Base-by-base conservation (phyloP, 179 eudicot genomes). In the Beta corolliflora region DNA sequence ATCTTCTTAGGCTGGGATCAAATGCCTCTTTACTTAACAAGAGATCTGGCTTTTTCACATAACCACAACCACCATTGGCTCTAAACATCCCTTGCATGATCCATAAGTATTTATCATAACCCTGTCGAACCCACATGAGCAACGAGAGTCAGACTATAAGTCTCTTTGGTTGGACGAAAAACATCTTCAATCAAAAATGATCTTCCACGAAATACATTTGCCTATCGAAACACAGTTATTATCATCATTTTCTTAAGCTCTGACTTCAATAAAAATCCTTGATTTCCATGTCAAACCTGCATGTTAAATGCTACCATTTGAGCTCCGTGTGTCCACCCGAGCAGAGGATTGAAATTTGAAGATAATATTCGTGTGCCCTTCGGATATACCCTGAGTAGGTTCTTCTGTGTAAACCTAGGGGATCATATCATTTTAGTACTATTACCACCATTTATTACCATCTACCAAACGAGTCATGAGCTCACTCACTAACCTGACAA, bases 231-330 rank as follows among this genome's bases (percentile, higher is more conserved):
- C 29, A 25, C 29, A 25, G 29, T 25, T 25, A 25, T 25, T 25
- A 25, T 25, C 29, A 25, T 25, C 29, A 25, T 25, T 25, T 25
- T 25, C 29, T 25, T 25, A 25, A 25, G 29, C 29, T 25, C 29
- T 25, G 29, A 25, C 60, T 36, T 36, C 41, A 36, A 18, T 12
- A 45, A n/a, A 44, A 45, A 44, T 3, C 14, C 66, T 3, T 3
- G 21, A 63, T 36, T 41, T 14, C 45, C 60, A 68, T 13, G 60
- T 45, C 70, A 50, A 72, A 93, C 99, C 98, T 95, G 99, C 94
- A 95, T 93, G 80, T 95, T 95, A 66, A 90, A 88, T 66, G 99
- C 99, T 69, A 91, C 93, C 99, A 95, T 95, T 76, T 95, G 99
- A 45, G 93, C 95, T 61, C 99, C 99, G 80, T 94, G 93, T 80